Percentiles rank a stretch among this genome's conserved stretches.
These are phyloP conservation scores for Claviceps sorghi DNA, from an alignment of 2,329 filamentous ascomycete genomes.

Conservation along the genomic window DNA sequence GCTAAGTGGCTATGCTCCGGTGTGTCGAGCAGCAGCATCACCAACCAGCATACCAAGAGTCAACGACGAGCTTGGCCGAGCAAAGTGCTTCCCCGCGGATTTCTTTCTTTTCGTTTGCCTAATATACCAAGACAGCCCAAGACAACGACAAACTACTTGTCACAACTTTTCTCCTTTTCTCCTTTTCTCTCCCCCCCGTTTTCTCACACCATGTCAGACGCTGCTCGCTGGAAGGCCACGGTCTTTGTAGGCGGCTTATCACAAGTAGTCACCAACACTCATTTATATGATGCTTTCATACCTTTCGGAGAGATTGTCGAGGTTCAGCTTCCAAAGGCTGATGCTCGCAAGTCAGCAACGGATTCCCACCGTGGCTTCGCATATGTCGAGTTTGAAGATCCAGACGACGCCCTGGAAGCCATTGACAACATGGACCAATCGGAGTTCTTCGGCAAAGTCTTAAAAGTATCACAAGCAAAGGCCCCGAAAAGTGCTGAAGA, in stretches of 20 bases:
- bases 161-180: not conserved
- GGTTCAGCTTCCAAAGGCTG: conserved; percentile 77
- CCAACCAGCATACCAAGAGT: not conserved
- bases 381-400: conserved; percentile 85
- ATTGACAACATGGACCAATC: conserved; percentile 99
- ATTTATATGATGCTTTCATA: conserved; percentile 80
- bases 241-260: conserved; percentile 86
- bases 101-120: not conserved
- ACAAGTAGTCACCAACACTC: conserved; percentile 57
- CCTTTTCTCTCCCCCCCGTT: not conserved
- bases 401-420: conserved; percentile 77
- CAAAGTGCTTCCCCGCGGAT: not conserved
- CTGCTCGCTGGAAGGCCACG: conserved; percentile 73
- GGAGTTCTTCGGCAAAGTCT: conserved; percentile 80
- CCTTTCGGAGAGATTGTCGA: conserved; percentile 94
- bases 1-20: not conserved
- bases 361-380: conserved; percentile 85
- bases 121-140: not conserved
- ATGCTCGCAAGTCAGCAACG: conserved; percentile 58
- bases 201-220: conserved; percentile 55
- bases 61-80: not conserved
- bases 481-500: conserved; percentile 78
- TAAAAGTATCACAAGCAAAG: conserved; percentile 87
- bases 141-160: too few relatives aligned
- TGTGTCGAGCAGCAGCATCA: not conserved